Percentiles rank a stretch among this genome's conserved stretches.
phyloP scores from a whole-genome alignment of 345 rosid species.

The Eucalyptus leucophloia region DNA sequence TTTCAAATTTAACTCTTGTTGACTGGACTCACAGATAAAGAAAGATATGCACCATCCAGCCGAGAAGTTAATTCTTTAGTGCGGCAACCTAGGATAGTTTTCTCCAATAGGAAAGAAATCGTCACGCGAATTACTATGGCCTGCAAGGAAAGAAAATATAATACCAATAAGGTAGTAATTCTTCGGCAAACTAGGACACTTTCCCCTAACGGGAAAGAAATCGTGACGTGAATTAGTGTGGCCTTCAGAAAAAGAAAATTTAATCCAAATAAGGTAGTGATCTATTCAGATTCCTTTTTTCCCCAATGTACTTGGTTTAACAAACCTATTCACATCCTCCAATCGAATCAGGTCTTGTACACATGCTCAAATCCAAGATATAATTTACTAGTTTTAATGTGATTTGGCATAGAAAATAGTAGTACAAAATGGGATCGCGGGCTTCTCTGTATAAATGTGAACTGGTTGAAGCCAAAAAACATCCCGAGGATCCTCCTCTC shows the following conservation, averaged over 20 bases:
- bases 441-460: too few species aligned
- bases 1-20: too few species aligned
- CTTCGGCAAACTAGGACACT: neutral
- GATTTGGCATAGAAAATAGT: too few species aligned
- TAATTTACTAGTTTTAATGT: too few species aligned
- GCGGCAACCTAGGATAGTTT: neutral
- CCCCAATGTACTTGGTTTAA: neutral
- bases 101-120: neutral
- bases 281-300: neutral
- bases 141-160: neutral
- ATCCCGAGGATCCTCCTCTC: too few species aligned
- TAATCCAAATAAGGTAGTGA: neutral
- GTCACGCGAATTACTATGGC: neutral
- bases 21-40: neutral
- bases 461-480: too few species aligned
- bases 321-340: neutral
- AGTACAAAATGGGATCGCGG: too few species aligned
- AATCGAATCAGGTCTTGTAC: neutral
- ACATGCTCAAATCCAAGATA: neutral
- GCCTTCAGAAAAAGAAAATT: neutral
- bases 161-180: neutral
- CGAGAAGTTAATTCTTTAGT: neutral
- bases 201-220: neutral
- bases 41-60: neutral
- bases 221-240: neutral